Base-by-base conservation (phyloP, 164 flowering plant species). In the Platanus orientalis region DNA sequence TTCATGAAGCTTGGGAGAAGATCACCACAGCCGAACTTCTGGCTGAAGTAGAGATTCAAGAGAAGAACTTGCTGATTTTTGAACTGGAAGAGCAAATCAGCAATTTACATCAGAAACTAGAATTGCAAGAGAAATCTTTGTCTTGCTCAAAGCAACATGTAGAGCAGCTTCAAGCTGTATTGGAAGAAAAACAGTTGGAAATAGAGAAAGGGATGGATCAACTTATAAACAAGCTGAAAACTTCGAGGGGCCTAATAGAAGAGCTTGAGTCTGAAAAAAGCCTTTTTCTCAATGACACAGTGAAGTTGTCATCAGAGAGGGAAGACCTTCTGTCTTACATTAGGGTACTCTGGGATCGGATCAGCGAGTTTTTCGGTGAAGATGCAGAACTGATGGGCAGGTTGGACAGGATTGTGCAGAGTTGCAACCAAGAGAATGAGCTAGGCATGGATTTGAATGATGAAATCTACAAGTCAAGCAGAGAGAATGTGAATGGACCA, bases 141-240 rank as follows among this genome's bases (percentile, higher is more conserved):
- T 55, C 27, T 26, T 20, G 30, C 20, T 59, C 62, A 11, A 70
- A 72, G 58, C 32, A 57, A 56, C 32, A 53, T 28, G 48, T 14
- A n/a, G 70, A 72, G 64, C 47, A 67, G 54, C 73, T 79, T 59
- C 70, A 67, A 60, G 71, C 39, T 34, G 71, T 61, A 45, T 25
- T 77, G 69, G 71, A 79, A 65, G 61, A 65, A n/a, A 68, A 66
- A 42, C 69, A 63, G 42, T 58, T 63, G 34, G 77, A 75, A 68
- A 64, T 39, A 28, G 49, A 62, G 59, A 59, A 51, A 49, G 32
- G 52, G 27, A 68, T 25, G 32, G 67, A 50, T 63, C 69, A 49
- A 32, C 65, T 67, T 36, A 6, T 16, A 14, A 64, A 52, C 32
- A 59, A 74, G 23, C 11, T 25, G 32, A 67, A 54, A 64, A 24